A percentile compares a stretch with the other conserved stretches of the same genome.
Conservation (phyloP, 2,329 filamentous ascomycete genomes). For the Fusarium sp. region DNA sequence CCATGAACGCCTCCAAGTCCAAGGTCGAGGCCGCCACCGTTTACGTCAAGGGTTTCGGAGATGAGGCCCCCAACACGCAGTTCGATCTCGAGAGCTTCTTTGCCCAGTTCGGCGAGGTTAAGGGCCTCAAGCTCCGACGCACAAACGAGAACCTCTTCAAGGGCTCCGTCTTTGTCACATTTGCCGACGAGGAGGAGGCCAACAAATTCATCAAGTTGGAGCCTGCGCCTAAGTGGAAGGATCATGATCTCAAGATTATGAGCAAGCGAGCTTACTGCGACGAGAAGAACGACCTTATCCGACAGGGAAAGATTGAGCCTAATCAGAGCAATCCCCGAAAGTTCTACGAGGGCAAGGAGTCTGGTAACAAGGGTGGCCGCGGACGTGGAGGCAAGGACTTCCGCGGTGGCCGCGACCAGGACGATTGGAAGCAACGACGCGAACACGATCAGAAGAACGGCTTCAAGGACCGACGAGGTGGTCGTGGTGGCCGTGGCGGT, state of each 20-base stretch:
- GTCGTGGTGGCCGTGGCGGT: slow-evolving; percentile 60
- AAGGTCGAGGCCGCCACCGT: slow-evolving; percentile 81
- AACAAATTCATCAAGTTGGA: slow-evolving; percentile 86
- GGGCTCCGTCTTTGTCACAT: slow-evolving; percentile 96
- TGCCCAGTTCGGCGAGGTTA: slow-evolving; percentile 82
- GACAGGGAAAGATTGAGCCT: slow-evolving; percentile 77
- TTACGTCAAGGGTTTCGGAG: slow-evolving; percentile 95
- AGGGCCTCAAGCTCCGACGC: slow-evolving; percentile 89
- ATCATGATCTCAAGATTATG: slow-evolving; percentile 83
- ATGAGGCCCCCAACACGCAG: slow-evolving; percentile 86
- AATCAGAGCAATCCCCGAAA: slow-evolving; percentile 60
- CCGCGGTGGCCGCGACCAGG: slow-evolving; percentile 61
- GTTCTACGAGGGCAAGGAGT: slow-evolving; percentile 66
- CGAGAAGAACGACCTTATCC: slow-evolving; percentile 81
- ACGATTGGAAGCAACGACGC: slow-evolving; percentile 76
- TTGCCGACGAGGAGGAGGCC: slow-evolving; percentile 82
- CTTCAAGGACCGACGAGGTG: slow-evolving; percentile 65
- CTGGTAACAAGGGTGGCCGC: slow-evolving; percentile 56
- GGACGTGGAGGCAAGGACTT: slow-evolving; percentile 56
- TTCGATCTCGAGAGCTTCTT: slow-evolving; percentile 97
- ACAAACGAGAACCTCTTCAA: slow-evolving; percentile 84
- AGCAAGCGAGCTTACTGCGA: slow-evolving; percentile 89
- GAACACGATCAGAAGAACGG: slow-evolving; percentile 74
- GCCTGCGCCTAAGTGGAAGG: slow-evolving; percentile 88
- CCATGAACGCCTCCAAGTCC: slow-evolving; percentile 71